A percentile compares a stretch with the other conserved stretches of the same genome.
These are phyloP conservation scores for Nadsonia commutata DNA, from an alignment of 1,139 yeast genomes.

Conservation along the genomic window DNA sequence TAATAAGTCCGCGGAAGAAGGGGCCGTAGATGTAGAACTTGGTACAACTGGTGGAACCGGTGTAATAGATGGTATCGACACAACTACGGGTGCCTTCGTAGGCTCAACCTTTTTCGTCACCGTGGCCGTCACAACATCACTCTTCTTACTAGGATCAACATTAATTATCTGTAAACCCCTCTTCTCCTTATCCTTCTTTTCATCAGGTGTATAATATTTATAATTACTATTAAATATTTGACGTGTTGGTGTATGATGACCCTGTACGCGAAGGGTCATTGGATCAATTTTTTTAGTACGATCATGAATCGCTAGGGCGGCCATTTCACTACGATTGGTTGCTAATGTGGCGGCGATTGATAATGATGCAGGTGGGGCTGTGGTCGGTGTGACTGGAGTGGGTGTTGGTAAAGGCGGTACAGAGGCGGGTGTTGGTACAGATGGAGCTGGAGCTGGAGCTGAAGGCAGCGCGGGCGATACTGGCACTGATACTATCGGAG, in stretches of 20 bases:
- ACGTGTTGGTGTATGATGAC: constrained; percentile 9
- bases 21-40: constrained; percentile 7
- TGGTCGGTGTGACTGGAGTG: constrained; percentile 1
- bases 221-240: constrained; percentile 8
- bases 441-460: constrained; percentile 13
- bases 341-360: constrained; percentile 6
- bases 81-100: too few species aligned
- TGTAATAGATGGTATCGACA: too few species aligned
- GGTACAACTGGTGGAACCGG: neutral
- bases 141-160: neutral
- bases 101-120: neutral
- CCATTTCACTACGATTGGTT: constrained; percentile 2
- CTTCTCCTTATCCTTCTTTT: too few species aligned
- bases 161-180: neutral
- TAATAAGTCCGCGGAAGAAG: constrained; percentile 3
- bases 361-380: constrained; percentile 5
- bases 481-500: too few species aligned
- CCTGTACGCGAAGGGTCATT: constrained; percentile 8
- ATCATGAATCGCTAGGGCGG: constrained; percentile 4
- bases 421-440: constrained; percentile 7
- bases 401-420: constrained; percentile 5
- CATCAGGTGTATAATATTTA: too few species aligned
- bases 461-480: too few species aligned
- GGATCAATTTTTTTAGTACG: constrained; percentile 7
- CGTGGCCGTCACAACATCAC: neutral